Evolutionary conservation across 2,329 filamentous ascomycete species (phyloP), one percentile per base, ranked within the genome.

Genomic region (Pseudogymnoascus sp.): DNA sequence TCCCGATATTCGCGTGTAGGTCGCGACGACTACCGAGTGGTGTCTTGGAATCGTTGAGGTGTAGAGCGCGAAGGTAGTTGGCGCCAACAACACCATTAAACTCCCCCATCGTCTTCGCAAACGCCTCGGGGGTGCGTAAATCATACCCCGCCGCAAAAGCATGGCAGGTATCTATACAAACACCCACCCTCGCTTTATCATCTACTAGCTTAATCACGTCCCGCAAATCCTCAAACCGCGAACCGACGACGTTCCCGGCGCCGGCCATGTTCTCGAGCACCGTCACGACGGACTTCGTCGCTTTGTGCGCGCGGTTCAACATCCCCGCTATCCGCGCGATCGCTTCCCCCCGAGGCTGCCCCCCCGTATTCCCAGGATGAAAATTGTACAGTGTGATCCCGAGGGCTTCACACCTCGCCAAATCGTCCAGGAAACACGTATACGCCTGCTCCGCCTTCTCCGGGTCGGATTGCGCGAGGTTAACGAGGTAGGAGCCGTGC

Each of bases 371-470:
- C 18, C 95, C 95, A 0, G 95, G 95, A 73, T 99, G 95, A 78
- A 99, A 97, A 76, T 99, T 99, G 80, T 97, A 99, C n/a, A 97
- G 82, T 66, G 78, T 81, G 71, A 99, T 96, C 1, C 92, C 91
- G 0, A 99, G 84, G 54, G 83, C 81, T 72, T 96, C 90, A 75
- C 95, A 97, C 8, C 95, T 86, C 61, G 84, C 79, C 1, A 99
- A 80, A 74, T 99, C 95, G 70, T 99, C 93, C 14, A 96, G 72
- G 75, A 99, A 99, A 64, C 86, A 85, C 40, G 80, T 82, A 73
- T 96, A 97, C 1, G 93, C 93, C 77, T 97, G 92, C 61, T 86
- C 82, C 1, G 92, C 90, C 74, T 96, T 96, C 40, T 81, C 82
- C 26, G 83, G 75, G 71, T 97, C 93, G 4, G 86, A 82, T 72